Conservation (phyloP, 257 asterid species). For the Solanum gracilifrons region DNA sequence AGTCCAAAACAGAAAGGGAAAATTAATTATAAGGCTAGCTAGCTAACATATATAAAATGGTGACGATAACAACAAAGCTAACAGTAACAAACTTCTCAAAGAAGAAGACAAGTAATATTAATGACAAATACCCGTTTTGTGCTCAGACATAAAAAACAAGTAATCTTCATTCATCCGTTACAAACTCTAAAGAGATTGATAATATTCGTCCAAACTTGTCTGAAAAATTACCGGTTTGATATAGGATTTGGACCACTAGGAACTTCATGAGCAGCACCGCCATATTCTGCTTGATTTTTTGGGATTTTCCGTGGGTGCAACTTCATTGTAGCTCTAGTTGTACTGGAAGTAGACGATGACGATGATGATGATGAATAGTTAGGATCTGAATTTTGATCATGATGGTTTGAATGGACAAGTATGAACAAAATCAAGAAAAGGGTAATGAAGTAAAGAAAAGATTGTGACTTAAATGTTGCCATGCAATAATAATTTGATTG, state of each 20-base stretch:
- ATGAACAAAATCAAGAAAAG: constrained; percentile 23
- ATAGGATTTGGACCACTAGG: constrained; percentile 93
- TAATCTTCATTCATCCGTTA: neutral
- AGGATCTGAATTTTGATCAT: neutral
- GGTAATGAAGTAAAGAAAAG: constrained; percentile 7
- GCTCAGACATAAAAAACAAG: neutral
- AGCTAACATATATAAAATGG: neutral
- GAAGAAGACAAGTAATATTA: constrained; percentile 7
- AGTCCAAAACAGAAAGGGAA: constrained; percentile 6
- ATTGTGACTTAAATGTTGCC: constrained; percentile 25
- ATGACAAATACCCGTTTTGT: neutral
- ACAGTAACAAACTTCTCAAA: constrained; percentile 11
- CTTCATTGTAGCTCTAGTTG: neutral
- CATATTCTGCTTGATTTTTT: constrained; percentile 14
- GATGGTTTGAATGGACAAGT: constrained; percentile 11
- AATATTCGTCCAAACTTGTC: neutral
- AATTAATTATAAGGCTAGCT: neutral
- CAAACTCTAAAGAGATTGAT: neutral
- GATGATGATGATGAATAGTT: neutral
- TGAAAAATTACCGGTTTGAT: constrained; percentile 33
- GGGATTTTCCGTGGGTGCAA: constrained; percentile 12
- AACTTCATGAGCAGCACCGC: constrained; percentile 59
- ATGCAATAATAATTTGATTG: constrained; percentile 38
- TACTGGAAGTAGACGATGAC: neutral
- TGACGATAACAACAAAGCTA: constrained; percentile 3